Conservation (phyloP, 805 yeast species). For the Yamadazyma scolyti region DNA sequence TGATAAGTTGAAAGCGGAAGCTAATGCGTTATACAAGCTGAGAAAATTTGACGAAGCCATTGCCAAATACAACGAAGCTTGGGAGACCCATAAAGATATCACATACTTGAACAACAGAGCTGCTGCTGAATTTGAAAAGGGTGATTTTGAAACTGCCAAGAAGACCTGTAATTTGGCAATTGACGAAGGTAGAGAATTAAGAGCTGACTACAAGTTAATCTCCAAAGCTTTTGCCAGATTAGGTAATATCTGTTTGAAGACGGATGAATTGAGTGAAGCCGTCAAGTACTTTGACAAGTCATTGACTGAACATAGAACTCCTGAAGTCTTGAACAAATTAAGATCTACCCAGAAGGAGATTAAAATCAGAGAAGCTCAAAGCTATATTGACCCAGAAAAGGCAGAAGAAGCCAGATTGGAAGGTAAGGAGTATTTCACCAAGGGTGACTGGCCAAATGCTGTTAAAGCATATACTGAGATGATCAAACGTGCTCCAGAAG, state of each 20-base stretch:
- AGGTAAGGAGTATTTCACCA: conserved; percentile 86
- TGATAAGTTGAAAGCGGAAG: conserved; percentile 73
- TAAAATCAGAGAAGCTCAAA: conserved; percentile 71
- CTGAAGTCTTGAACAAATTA: conserved; percentile 84
- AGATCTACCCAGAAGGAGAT: conserved; percentile 84
- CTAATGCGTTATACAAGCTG: conserved; percentile 81
- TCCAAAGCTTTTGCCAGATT: conserved; percentile 93
- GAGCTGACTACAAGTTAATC: conserved; percentile 87
- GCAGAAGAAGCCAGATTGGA: conserved; percentile 93
- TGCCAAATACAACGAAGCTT: conserved; percentile 79
- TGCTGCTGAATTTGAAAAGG: conserved; percentile 96
- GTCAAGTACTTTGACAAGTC: conserved; percentile 81
- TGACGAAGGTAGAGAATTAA: conserved; percentile 82
- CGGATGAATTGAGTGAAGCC: conserved; percentile 69
- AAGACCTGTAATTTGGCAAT: conserved; percentile 77
- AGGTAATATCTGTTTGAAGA: conserved; percentile 78
- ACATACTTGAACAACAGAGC: conserved; percentile 95
- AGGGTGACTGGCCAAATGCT: conserved; percentile 95
- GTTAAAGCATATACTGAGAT: conserved; percentile 93
- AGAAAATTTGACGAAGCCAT: conserved; percentile 93
- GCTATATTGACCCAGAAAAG: conserved; percentile 82
- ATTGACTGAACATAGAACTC: conserved; percentile 94
- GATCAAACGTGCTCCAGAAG: conserved; percentile 95
- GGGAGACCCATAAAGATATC: conserved; percentile 75
- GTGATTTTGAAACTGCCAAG: conserved; percentile 83